These are phyloP conservation scores for Diplotaxis tenuifolia DNA, from an alignment of 345 rosid genomes.

Conservation along the genomic window DNA sequence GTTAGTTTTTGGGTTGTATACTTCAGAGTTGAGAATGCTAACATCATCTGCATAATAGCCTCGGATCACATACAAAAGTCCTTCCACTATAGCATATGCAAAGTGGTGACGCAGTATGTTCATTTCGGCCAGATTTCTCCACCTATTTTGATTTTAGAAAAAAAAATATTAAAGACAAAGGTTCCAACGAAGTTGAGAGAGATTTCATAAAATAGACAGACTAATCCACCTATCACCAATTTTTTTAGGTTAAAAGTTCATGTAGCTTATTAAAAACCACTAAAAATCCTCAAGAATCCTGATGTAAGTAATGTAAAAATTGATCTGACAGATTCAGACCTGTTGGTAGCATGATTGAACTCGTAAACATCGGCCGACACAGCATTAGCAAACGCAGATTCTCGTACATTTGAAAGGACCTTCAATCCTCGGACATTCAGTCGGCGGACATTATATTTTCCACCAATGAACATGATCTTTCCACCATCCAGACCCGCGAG, in stretches of 20 bases:
- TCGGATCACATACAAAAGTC: conserved; percentile 70
- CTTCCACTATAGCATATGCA: conserved; percentile 71
- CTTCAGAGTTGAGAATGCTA: conserved; percentile 58
- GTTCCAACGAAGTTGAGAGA: too few species aligned
- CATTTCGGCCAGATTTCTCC: conserved; percentile 74
- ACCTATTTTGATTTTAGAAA: conserved; percentile 56
- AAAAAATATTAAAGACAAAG: too few species aligned
- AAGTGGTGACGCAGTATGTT: conserved; percentile 76
- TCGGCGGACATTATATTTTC: neutral
- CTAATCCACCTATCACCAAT: too few species aligned
- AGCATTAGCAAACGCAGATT: conserved; percentile 16
- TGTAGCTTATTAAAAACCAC: too few species aligned
- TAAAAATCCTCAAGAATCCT: too few species aligned
- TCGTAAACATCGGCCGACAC: conserved; percentile 68
- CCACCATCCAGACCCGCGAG: conserved; percentile 52
- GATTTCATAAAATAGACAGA: too few species aligned
- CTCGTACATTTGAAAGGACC: neutral
- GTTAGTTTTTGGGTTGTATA: conserved; percentile 58
- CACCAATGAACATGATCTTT: conserved; percentile 56
- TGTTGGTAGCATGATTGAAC: conserved; percentile 71
- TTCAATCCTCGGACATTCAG: neutral
- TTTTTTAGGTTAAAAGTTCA: too few species aligned
- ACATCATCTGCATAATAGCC: conserved; percentile 64
- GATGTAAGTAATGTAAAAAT: conserved; percentile 23
- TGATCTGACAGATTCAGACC: conserved; percentile 32